A percentile compares a stretch with the other conserved stretches of the same genome.
Conservation (phyloP, 306 rosid species). For the Vigna hirtella region DNA sequence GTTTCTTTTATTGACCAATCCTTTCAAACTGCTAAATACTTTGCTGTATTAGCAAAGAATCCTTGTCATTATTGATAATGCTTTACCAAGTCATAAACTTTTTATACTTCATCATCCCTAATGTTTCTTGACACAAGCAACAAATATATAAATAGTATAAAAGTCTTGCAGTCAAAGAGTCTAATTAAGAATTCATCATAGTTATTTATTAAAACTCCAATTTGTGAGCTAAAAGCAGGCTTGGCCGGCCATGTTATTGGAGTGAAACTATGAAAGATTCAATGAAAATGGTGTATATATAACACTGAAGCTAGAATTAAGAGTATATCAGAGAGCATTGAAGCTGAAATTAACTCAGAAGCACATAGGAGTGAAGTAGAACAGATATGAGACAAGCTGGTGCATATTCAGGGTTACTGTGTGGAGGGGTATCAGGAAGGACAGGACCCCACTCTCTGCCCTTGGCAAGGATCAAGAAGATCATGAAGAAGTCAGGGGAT, state of each 20-base stretch:
- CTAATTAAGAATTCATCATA: neutral
- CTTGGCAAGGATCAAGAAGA: constrained; percentile 82
- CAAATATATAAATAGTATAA: neutral
- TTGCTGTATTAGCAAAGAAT: neutral
- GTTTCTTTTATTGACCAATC: neutral
- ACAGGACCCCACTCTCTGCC: constrained; percentile 72
- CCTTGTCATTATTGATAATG: neutral
- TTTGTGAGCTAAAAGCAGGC: constrained; percentile 53
- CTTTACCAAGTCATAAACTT: too few relatives aligned
- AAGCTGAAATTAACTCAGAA: neutral
- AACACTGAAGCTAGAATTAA: constrained; percentile 27
- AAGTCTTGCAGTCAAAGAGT: neutral
- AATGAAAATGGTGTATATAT: constrained; percentile 24
- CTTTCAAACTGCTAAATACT: neutral
- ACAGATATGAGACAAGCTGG: constrained; percentile 75
- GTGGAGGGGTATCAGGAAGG: constrained; percentile 55
- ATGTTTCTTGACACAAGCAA: constrained; percentile 6
- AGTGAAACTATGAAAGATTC: constrained; percentile 33
- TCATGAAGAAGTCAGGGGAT: constrained; percentile 72
- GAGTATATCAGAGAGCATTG: neutral
- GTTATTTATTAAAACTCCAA: neutral
- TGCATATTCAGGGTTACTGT: constrained; percentile 62
- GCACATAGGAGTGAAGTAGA: neutral
- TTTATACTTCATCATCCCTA: neutral
- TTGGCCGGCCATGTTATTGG: constrained; percentile 38